Evolutionary conservation across 176 grass and related monocot genomes (phyloP).

Genomic region (Triticum timopheevii): DNA sequence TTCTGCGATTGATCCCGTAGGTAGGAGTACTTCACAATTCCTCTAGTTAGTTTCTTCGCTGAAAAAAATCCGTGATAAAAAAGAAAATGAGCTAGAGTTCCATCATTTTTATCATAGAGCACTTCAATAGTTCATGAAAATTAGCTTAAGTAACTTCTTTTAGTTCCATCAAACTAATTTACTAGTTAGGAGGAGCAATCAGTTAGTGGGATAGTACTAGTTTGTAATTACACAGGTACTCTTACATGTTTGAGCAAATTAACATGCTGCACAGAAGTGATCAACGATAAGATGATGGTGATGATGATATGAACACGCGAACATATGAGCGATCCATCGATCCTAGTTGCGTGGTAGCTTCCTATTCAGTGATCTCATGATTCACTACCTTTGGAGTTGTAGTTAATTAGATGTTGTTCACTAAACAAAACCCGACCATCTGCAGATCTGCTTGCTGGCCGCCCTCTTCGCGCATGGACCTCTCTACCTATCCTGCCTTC

Average conservation of each 20-base stretch:
- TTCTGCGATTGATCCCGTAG: background rate
- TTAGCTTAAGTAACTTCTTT: background rate
- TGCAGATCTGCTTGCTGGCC: background rate
- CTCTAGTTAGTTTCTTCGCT: background rate
- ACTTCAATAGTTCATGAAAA: background rate
- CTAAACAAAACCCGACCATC: background rate
- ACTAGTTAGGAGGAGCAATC: background rate
- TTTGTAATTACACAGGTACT: background rate
- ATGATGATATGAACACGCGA: background rate
- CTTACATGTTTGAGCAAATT: background rate
- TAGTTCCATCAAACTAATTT: background rate
- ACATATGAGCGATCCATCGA: background rate
- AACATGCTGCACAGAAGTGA: background rate
- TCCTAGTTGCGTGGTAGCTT: slow-evolving; percentile 23
- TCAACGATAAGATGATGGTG: too few relatives aligned
- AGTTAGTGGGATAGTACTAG: background rate
- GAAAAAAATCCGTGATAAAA: background rate
- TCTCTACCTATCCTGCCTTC: background rate
- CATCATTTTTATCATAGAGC: background rate
- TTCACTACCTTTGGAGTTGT: slow-evolving; percentile 24
- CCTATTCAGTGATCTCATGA: slow-evolving; percentile 14
- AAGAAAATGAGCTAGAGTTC: background rate
- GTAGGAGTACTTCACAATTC: background rate
- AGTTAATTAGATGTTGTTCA: background rate
- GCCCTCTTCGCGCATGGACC: slow-evolving; percentile 5